These are phyloP conservation scores for Thuidium tamariscinum DNA, from an alignment of 225 moss, liverwort and hornwort species.

Conservation along the genomic window DNA sequence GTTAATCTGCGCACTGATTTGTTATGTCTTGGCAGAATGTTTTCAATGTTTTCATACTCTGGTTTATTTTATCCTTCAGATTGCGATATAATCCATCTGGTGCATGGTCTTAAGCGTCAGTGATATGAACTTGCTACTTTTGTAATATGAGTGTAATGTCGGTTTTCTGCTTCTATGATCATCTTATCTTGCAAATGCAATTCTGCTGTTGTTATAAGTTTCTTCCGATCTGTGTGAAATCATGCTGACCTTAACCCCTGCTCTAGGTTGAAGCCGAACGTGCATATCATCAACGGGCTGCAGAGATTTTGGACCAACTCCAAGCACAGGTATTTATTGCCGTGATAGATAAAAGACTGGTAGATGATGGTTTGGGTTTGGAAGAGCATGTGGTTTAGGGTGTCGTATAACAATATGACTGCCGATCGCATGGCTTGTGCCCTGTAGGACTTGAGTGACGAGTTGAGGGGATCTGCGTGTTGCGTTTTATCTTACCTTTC, in stretches of 20 bases:
- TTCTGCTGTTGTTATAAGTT: not conserved
- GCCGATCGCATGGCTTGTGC: not conserved
- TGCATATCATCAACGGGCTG: constrained; percentile 39
- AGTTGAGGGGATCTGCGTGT: not conserved
- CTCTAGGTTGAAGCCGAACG: constrained; percentile 60
- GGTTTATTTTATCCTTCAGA: not conserved
- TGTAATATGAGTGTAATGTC: not conserved
- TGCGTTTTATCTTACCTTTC: not conserved
- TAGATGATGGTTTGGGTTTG: not conserved
- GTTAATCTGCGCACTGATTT: not conserved
- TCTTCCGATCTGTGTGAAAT: not conserved
- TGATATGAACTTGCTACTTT: not conserved
- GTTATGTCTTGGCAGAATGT: not conserved
- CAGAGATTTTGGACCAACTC: constrained; percentile 45
- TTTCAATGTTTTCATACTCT: not conserved
- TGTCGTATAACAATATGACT: not conserved
- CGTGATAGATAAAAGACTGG: not conserved
- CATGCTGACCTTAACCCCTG: not conserved
- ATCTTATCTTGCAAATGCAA: not conserved
- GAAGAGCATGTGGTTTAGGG: not conserved
- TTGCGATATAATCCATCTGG: not conserved
- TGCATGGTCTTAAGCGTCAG: not conserved
- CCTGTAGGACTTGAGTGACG: not conserved
- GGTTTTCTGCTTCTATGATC: not conserved
- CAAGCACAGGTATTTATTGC: constrained; percentile 27